These are phyloP conservation scores for Solanum chilense DNA, from an alignment of 257 asterid species.

Conservation along the genomic window DNA sequence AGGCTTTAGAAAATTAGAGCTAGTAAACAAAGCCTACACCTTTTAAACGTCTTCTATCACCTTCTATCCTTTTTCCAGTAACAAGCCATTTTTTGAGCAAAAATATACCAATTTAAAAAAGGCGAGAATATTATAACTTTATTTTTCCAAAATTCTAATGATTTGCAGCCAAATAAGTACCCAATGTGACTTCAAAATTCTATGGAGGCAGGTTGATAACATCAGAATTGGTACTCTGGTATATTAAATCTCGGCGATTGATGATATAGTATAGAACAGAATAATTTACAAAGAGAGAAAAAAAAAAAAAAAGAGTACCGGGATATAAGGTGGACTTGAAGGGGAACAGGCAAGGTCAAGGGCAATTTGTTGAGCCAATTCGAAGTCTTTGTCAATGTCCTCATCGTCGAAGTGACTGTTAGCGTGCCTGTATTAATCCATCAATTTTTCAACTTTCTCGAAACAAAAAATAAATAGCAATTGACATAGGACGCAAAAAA, in stretches of 20 bases:
- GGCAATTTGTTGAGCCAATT: conserved; percentile 17
- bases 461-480: neutral
- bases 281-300: neutral
- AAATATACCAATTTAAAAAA: neutral
- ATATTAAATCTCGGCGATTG: neutral
- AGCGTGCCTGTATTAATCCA: conserved; percentile 20
- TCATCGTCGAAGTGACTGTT: conserved; percentile 28
- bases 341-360: conserved; percentile 8
- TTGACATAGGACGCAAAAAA: neutral
- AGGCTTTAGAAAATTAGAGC: neutral
- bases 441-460: neutral
- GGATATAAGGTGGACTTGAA: conserved; percentile 2
- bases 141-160: neutral
- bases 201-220: neutral
- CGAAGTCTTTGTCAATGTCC: conserved; percentile 12
- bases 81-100: neutral
- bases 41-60: neutral
- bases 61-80: neutral
- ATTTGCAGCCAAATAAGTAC: neutral
- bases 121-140: neutral
- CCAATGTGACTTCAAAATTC: neutral
- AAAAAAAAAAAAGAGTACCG: neutral
- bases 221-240: neutral
- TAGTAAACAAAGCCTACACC: neutral
- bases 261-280: neutral